Evolutionary conservation across 176 grass and related monocot genomes (phyloP).

Genomic region (Areca catechu): DNA sequence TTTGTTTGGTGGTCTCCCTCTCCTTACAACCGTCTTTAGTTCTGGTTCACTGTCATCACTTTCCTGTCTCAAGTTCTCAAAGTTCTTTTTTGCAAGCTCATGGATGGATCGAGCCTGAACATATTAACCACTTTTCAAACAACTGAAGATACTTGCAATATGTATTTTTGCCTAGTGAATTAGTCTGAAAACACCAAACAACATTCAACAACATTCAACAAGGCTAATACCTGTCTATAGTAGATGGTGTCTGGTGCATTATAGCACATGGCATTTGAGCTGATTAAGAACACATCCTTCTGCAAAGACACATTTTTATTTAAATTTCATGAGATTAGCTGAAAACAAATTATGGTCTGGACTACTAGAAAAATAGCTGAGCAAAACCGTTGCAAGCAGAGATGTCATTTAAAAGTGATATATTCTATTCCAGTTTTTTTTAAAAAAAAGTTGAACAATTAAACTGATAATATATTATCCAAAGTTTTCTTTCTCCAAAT

Average conservation of each 20-base stretch:
- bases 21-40: conserved; percentile 26
- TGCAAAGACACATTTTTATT: conserved; percentile 28
- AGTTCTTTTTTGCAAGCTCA: conserved; percentile 97
- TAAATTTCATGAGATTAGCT: no score
- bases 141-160: conserved; percentile 6
- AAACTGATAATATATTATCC: no score
- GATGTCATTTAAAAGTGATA: no score
- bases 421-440: no score
- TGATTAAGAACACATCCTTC: conserved; percentile 80
- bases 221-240: conserved; percentile 56
- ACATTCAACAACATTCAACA: no score
- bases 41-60: conserved; percentile 81
- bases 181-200: no score
- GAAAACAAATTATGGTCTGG: no score
- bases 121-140: conserved; percentile 5
- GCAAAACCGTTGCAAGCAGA: no score
- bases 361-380: no score
- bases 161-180: no score
- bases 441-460: no score
- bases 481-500: no score
- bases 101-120: conserved; percentile 78
- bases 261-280: conserved; percentile 88
- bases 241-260: conserved; percentile 92
- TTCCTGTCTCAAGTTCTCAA: conserved; percentile 89
- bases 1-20: conserved; percentile 69